Evolutionary conservation across 495 filamentous ascomycete species (phyloP), one percentile per base, ranked within the genome.

Genomic region (Penicillium robsamsonii): DNA sequence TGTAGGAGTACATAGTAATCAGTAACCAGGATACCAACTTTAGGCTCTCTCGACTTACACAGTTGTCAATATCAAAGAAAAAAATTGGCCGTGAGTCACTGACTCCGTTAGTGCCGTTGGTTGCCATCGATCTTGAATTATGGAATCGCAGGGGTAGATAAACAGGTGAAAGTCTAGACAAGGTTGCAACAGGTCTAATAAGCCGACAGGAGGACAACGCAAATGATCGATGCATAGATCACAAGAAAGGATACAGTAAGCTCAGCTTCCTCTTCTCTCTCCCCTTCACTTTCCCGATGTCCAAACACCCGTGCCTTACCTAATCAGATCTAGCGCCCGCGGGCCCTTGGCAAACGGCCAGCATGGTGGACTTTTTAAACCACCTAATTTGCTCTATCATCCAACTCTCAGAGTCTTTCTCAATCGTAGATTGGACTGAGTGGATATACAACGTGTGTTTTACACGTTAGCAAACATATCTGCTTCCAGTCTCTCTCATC

Each of bases 21-120:
- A 64, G 59, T 55, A 43, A 64, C 49, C 53, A n/a, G 8, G 33
- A 44, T 15, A 15, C 31, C 8, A 12, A 40, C 11, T 17, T 12
- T 22, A 11, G n/a, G n/a, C 57, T 8, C 33, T 13, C 50, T 46
- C 22, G 20, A 81, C 83, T 58, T 78, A 88, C 85, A 74, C 95
- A 97, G 64, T 99, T 99, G 80, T 99, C 95, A 68, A 99, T 97
- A 65, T 99, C 95, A 60, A 92, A 91, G 71, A 92, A 93, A 74
- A 92, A 88, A 5, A 91, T 78, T 0, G 85, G 82, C 43, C 84
- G 69, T 50, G 70, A 57, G 59, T 79, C 74, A 56, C 54, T n/a
- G 29, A 53, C 60, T 45, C 58, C 53, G 40, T 56, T 63, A 22
- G 62, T 45, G 31, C 57, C 57, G 37, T 59, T 61, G 37, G 58